Evolutionary conservation across 2,329 filamentous ascomycete species (phyloP).

Genomic region (Monosporascus ibericus): DNA sequence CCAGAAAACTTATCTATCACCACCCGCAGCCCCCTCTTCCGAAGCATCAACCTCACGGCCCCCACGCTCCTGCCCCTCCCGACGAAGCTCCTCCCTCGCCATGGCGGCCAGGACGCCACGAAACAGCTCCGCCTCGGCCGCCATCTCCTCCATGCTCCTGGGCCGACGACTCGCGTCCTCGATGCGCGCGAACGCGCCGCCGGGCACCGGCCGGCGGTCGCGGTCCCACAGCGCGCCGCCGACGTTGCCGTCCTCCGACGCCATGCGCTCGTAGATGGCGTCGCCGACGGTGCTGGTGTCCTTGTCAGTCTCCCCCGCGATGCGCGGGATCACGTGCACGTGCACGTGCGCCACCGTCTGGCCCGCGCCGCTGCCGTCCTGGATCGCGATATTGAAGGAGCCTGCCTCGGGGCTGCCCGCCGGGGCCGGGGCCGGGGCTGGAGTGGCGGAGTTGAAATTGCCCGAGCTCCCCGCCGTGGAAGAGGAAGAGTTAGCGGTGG

Average conservation of each 20-base stretch:
- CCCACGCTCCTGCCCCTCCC: slow-evolving; percentile 14
- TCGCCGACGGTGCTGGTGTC: slow-evolving; percentile 18
- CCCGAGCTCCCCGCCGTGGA: too few species aligned
- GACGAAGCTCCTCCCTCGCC: slow-evolving; percentile 17
- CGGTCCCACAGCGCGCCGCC: slow-evolving; percentile 52
- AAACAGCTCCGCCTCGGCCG: slow-evolving; percentile 66
- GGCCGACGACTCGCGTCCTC: slow-evolving; percentile 65
- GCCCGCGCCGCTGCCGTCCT: slow-evolving; percentile 83
- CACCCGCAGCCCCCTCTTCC: not conserved
- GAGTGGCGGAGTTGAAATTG: too few species aligned
- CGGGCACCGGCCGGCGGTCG: slow-evolving; percentile 38
- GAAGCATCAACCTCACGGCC: too few species aligned
- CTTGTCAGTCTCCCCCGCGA: slow-evolving; percentile 24
- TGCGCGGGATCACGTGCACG: slow-evolving; percentile 53
- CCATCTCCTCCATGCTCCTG: slow-evolving; percentile 70
- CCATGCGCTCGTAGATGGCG: slow-evolving; percentile 71
- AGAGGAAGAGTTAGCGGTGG: slow-evolving; percentile 1
- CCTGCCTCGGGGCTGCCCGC: slow-evolving; percentile 43
- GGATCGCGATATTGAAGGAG: slow-evolving; percentile 89
- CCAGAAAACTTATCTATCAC: too few species aligned
- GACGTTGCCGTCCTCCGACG: slow-evolving; percentile 79
- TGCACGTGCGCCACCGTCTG: slow-evolving; percentile 94
- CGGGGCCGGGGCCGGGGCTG: slow-evolving; percentile 42
- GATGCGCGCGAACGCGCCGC: slow-evolving; percentile 58
- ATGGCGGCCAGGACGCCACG: slow-evolving; percentile 42